Conservation (phyloP, 2,329 filamentous ascomycete genomes). For the Colletotrichum costaricense region DNA sequence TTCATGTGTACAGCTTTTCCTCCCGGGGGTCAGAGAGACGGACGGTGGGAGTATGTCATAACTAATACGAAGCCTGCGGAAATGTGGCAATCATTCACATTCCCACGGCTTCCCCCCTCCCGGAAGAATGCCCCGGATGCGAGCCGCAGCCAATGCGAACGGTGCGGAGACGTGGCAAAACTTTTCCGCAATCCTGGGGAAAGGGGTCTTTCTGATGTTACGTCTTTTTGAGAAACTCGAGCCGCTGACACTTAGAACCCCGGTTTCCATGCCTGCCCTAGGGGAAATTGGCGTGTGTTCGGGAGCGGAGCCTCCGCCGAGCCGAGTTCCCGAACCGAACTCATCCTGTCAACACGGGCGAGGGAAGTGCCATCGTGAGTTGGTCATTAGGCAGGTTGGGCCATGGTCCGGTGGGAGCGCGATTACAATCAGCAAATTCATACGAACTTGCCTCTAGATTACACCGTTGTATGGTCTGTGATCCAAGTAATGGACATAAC, state of each 20-base stretch:
- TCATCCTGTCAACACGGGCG: background rate
- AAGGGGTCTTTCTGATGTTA: background rate
- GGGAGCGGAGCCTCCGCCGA: background rate
- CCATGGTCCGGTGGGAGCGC: background rate
- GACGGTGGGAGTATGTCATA: constrained; percentile 6
- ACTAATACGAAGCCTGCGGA: constrained; percentile 18
- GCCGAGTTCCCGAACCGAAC: background rate
- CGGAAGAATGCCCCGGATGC: background rate
- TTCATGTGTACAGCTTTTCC: background rate
- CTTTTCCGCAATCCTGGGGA: constrained; percentile 17
- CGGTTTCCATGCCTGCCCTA: background rate
- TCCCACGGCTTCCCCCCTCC: background rate
- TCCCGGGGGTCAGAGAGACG: background rate
- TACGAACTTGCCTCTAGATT: too few species aligned
- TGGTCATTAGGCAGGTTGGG: background rate
- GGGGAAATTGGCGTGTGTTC: background rate
- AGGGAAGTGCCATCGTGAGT: background rate
- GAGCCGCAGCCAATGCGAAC: background rate
- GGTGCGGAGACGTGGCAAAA: constrained; percentile 6
- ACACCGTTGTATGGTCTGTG: background rate
- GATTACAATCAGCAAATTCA: background rate
- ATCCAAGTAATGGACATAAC: background rate
- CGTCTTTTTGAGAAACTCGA: constrained; percentile 3
- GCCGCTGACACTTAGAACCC: background rate
- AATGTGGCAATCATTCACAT: background rate